Conservation (phyloP, 2,329 filamentous ascomycete species). For the Pseudogymnoascus sp. region DNA sequence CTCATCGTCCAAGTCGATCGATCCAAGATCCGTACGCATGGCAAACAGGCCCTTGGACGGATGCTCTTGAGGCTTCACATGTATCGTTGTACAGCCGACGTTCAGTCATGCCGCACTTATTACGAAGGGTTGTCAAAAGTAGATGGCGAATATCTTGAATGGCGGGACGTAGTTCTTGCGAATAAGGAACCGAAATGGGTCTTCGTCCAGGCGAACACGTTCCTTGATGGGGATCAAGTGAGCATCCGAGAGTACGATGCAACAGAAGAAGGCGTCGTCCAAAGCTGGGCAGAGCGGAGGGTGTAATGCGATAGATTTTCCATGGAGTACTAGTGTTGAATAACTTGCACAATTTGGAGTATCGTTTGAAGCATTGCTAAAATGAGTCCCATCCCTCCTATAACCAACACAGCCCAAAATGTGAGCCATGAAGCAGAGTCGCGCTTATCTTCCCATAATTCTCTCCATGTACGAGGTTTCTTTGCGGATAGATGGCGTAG, state of each 20-base stretch:
- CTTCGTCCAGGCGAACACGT: slow-evolving; percentile 59
- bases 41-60: slow-evolving; percentile 47
- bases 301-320: slow-evolving; percentile 3
- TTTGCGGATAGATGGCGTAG: not conserved
- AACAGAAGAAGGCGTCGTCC: slow-evolving; percentile 44
- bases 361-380: slow-evolving; percentile 18
- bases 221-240: slow-evolving; percentile 30
- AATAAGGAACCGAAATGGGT: slow-evolving; percentile 49
- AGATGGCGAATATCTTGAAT: slow-evolving; percentile 41
- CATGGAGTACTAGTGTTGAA: slow-evolving; percentile 11
- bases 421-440: slow-evolving; percentile 22
- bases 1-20: slow-evolving; percentile 48
- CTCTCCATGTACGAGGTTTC: slow-evolving; percentile 3
- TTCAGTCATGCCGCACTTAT: slow-evolving; percentile 41
- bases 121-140: slow-evolving; percentile 52
- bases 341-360: slow-evolving; percentile 19
- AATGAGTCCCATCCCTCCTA: slow-evolving; percentile 18
- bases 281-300: slow-evolving; percentile 37
- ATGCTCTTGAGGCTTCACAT: slow-evolving; percentile 53
- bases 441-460: slow-evolving; percentile 20
- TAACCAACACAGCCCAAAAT: slow-evolving; percentile 19
- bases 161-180: slow-evolving; percentile 46
- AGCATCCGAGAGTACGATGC: slow-evolving; percentile 49
- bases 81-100: slow-evolving; percentile 54
- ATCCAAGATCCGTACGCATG: slow-evolving; percentile 46